Conservation (phyloP, 768 basidiomycete species). For the Russula brevipes region DNA sequence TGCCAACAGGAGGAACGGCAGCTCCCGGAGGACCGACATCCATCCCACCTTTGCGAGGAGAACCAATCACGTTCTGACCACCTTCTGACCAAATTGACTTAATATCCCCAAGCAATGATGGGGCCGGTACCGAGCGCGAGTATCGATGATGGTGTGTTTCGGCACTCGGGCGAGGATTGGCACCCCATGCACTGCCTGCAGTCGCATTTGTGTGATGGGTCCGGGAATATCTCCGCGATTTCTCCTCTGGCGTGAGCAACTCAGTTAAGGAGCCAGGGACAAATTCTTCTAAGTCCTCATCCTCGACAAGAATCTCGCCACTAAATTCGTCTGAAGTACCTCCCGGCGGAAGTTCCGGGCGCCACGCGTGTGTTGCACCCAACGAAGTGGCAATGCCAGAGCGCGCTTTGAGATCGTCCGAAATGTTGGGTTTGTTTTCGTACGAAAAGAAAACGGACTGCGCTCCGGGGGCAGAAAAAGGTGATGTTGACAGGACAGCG, state of each 20-base stretch:
- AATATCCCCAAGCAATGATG: conserved; percentile 68
- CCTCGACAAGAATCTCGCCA: conserved; percentile 47
- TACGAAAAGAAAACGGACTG: conserved; percentile 50
- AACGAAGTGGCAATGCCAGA: conserved; percentile 61
- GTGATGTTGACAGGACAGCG: conserved; percentile 52
- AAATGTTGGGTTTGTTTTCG: conserved; percentile 27
- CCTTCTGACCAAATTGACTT: conserved; percentile 77
- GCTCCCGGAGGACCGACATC: conserved; percentile 27
- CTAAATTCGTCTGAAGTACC: conserved; percentile 15
- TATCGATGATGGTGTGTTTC: conserved; percentile 57
- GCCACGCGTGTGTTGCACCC: conserved; percentile 50
- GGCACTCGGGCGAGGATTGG: conserved; percentile 26
- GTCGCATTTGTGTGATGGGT: conserved; percentile 45
- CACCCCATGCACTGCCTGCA: conserved; percentile 20
- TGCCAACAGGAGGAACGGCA: conserved; percentile 28
- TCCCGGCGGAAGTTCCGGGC: conserved; percentile 22
- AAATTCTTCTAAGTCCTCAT: conserved; percentile 84
- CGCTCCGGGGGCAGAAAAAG: conserved; percentile 71
- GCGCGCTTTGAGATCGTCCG: conserved; percentile 37
- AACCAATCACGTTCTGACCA: conserved; percentile 29
- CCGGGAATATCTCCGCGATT: conserved; percentile 74
- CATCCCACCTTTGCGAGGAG: conserved; percentile 33
- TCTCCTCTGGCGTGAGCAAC: conserved; percentile 83
- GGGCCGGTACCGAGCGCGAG: conserved; percentile 77
- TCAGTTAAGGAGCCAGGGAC: conserved; percentile 85